Conservation (phyloP, 176 grass and related monocot species). For the Lolium perenne region DNA sequence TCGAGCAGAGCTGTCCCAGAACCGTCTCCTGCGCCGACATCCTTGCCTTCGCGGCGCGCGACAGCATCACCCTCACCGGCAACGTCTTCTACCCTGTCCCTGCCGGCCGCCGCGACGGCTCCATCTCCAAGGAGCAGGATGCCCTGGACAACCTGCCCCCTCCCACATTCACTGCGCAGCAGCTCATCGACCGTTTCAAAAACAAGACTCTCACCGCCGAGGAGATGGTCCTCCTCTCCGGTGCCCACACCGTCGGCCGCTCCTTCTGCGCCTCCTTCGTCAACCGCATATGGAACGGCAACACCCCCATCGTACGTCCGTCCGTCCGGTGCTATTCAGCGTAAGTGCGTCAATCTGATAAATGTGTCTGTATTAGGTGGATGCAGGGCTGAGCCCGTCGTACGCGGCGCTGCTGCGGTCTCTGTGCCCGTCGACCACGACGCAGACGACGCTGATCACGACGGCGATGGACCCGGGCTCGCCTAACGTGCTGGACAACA, state of each 20-base stretch:
- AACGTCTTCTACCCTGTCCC: slow-evolving; percentile 61
- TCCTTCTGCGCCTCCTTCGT: slow-evolving; percentile 56
- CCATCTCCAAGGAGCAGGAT: not conserved
- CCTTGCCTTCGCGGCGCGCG: slow-evolving; percentile 70
- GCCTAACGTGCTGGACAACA: slow-evolving; percentile 57
- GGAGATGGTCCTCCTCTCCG: slow-evolving; percentile 67
- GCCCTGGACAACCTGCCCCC: slow-evolving; percentile 24
- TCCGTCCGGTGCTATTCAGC: not conserved
- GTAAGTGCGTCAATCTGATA: not conserved
- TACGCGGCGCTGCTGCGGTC: slow-evolving; percentile 52
- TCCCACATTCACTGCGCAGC: not conserved
- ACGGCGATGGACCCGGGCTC: slow-evolving; percentile 45
- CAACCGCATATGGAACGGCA: slow-evolving; percentile 31
- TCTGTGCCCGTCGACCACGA: slow-evolving; percentile 50
- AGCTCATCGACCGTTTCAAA: slow-evolving; percentile 17
- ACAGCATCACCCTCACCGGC: slow-evolving; percentile 67
- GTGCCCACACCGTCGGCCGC: slow-evolving; percentile 53
- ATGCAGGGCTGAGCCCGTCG: slow-evolving; percentile 45
- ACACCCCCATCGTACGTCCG: slow-evolving; percentile 1
- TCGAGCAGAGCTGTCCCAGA: slow-evolving; percentile 52
- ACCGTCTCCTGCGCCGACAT: slow-evolving; percentile 74
- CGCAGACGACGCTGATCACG: slow-evolving; percentile 18
- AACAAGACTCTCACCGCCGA: slow-evolving; percentile 39
- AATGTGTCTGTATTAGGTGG: slow-evolving; percentile 21
- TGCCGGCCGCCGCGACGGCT: slow-evolving; percentile 60